Percentiles rank a stretch among this genome's conserved stretches.
phyloP scores from a whole-genome alignment of 2,329 filamentous ascomycete species.

The Aspergillus sp. region DNA sequence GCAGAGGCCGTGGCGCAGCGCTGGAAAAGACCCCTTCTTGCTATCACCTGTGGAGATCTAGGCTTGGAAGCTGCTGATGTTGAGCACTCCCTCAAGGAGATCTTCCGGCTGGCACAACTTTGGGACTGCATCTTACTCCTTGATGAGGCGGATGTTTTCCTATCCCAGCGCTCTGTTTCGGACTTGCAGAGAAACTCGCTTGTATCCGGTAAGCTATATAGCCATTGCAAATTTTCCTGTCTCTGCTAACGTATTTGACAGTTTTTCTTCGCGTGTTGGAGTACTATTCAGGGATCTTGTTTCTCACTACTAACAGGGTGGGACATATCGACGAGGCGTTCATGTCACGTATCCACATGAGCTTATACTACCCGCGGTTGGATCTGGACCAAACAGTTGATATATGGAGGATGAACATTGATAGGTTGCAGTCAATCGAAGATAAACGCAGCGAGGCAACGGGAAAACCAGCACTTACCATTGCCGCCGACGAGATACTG shows the following conservation, averaged over 20 bases:
- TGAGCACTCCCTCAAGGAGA: constrained; percentile 29
- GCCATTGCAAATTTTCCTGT: too few species aligned
- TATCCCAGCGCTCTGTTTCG: constrained; percentile 34
- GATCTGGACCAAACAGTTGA: constrained; percentile 15
- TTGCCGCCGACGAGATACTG: not conserved
- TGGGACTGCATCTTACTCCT: constrained; percentile 45
- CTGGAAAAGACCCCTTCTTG: not conserved
- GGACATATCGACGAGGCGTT: constrained; percentile 51
- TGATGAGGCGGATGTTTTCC: constrained; percentile 48
- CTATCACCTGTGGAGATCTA: constrained; percentile 34
- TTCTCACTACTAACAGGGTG: constrained; percentile 53
- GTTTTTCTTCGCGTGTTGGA: constrained; percentile 51
- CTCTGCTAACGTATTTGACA: constrained; percentile 1
- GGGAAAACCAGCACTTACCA: not conserved
- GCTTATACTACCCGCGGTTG: constrained; percentile 41
- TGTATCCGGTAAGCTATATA: constrained; percentile 30
- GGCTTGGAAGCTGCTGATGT: constrained; percentile 43
- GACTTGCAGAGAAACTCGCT: constrained; percentile 44
- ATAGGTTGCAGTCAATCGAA: constrained; percentile 1
- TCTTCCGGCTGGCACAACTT: constrained; percentile 24
- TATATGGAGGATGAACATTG: constrained; percentile 26
- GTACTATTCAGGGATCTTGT: constrained; percentile 48
- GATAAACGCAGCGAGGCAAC: constrained; percentile 9
- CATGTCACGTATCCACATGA: constrained; percentile 48
- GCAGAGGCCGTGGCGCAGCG: not conserved